Evolutionary conservation across 1,139 yeast species (phyloP).

Genomic region (Yamadazyma diddensiae): DNA sequence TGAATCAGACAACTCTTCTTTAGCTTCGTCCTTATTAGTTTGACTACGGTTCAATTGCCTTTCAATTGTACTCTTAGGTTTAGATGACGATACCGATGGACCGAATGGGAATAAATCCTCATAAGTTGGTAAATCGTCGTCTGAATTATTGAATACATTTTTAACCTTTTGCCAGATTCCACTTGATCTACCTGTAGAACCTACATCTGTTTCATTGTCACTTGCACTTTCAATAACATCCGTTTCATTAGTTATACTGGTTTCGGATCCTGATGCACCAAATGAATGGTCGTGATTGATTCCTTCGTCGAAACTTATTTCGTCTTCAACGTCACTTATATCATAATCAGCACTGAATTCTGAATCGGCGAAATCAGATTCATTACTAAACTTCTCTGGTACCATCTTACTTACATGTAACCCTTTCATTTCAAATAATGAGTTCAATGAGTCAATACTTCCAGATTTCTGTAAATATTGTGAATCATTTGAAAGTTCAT

Average conservation of each 20-base stretch:
- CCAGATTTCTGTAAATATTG: conserved; percentile 8
- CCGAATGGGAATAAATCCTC: conserved; percentile 81
- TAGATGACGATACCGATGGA: conserved; percentile 26
- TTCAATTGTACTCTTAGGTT: conserved; percentile 37
- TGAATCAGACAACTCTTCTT: conserved; percentile 38
- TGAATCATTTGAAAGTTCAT: conserved; percentile 13
- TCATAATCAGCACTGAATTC: conserved; percentile 23
- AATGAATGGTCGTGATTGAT: not conserved
- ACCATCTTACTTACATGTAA: conserved; percentile 45
- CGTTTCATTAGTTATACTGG: not conserved
- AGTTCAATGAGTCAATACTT: conserved; percentile 37
- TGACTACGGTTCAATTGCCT: conserved; percentile 27
- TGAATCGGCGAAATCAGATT: conserved; percentile 42
- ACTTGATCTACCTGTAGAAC: conserved; percentile 9
- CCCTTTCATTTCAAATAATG: conserved; percentile 39
- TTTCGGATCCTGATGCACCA: not conserved
- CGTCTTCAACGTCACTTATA: conserved; percentile 21
- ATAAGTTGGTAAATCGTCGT: conserved; percentile 63
- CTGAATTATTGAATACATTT: conserved; percentile 49
- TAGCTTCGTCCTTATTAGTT: conserved; percentile 1
- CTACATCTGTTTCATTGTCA: conserved; percentile 6
- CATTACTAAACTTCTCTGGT: conserved; percentile 17
- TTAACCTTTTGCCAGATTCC: conserved; percentile 64
- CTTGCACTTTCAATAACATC: conserved; percentile 3
- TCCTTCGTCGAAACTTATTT: conserved; percentile 21